Evolutionary conservation across 2,329 filamentous ascomycete species (phyloP), one percentile per base, ranked within the genome.

Genomic region (Endoconidiophora laricicola): DNA sequence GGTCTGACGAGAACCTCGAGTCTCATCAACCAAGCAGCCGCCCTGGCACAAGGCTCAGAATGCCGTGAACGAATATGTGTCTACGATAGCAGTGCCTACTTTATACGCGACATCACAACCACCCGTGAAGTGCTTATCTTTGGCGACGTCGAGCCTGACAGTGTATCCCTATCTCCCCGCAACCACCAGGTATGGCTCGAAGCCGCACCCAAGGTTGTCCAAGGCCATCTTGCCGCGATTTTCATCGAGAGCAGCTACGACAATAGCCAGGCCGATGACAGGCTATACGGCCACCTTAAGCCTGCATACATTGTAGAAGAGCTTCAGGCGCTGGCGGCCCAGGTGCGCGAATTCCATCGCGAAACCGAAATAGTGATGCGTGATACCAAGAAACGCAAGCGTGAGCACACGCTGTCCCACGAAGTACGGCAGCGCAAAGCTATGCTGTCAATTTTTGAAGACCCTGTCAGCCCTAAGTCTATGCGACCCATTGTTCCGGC

Each of bases 221-320:
- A 71, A 0, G 85, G 86, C 1, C 70, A 73, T 3, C 71, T 98
- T 0, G 74, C 72, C 0, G 90, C 82, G 9, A 83, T 98, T 10
- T 90, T 96, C 60, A 93, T 98, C 57, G 91, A 98, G 68, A 96
- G 90, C 63, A 94, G 86, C 54, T 98, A 90, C 62, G 83, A 86
- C 54, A 82, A 95, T 62, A 76, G 76, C 6, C 82, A 87, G 58
- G 72, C 77, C 20, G 80, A 91, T 54, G 79, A 83, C 46, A 76
- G 80, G 0, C 71, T 98, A 0, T 98, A 87, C 56, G 91, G 91
- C 0, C 91, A 98, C 58, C 69, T 98, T 12, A 85, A 86, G 37
- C 91, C 91, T 0, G 72, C 79, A 0, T 91, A 86, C 61, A 66
- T 98, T 10, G 77, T 90, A 22, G 76, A 83, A 43, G 91, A 98